Evolutionary conservation across 2,329 filamentous ascomycete genomes (phyloP).

Genomic region (Colletotrichum tamarilloi): DNA sequence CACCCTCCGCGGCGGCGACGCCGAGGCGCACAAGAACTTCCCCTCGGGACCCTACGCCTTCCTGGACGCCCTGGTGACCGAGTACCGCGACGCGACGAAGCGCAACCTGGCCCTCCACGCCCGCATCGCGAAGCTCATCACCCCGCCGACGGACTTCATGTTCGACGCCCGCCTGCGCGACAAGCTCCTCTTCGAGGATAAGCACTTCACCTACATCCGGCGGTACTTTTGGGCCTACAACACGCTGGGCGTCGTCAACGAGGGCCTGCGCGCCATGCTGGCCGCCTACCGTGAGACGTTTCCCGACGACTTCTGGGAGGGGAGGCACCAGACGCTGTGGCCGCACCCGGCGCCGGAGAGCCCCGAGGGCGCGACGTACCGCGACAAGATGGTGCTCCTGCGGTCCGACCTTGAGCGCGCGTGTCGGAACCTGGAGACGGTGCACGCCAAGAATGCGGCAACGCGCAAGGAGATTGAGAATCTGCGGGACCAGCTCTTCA

Average conservation of each 20-base stretch:
- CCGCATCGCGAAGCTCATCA: constrained; percentile 68
- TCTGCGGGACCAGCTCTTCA: constrained; percentile 71
- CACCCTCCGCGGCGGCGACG: constrained; percentile 65
- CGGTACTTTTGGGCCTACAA: constrained; percentile 74
- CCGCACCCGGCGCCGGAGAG: constrained; percentile 60
- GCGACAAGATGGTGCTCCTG: constrained; percentile 57
- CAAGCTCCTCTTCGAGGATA: constrained; percentile 70
- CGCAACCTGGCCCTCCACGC: constrained; percentile 68
- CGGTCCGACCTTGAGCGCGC: constrained; percentile 62
- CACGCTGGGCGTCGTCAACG: constrained; percentile 69
- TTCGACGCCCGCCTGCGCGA: constrained; percentile 67
- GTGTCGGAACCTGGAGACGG: constrained; percentile 58
- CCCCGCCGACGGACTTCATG: constrained; percentile 68
- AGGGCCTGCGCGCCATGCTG: constrained; percentile 68
- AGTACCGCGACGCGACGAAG: constrained; percentile 70
- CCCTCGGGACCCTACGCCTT: constrained; percentile 72
- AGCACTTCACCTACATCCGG: constrained; percentile 69
- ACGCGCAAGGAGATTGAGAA: constrained; percentile 65
- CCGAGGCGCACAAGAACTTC: constrained; percentile 60
- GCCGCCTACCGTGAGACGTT: constrained; percentile 68
- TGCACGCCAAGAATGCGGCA: constrained; percentile 63
- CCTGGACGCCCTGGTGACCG: constrained; percentile 65
- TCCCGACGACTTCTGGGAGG: constrained; percentile 68
- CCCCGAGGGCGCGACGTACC: constrained; percentile 58
- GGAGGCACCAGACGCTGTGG: constrained; percentile 65